Base-by-base conservation (phyloP, 202 grass and related monocot genomes). In the Schoenoplectus tabernaemontani region DNA sequence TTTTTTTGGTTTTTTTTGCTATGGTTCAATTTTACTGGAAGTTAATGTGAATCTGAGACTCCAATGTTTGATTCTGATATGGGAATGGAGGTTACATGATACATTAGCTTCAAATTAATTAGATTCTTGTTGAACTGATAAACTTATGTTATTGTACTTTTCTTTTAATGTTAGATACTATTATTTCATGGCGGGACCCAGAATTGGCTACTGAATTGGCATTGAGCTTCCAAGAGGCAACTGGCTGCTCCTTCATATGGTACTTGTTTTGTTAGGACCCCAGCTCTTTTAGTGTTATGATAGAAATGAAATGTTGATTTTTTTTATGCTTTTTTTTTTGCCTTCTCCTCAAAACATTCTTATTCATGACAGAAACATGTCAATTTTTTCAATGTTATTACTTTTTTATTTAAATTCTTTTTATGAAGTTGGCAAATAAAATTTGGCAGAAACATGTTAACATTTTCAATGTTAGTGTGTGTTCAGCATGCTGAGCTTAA, bases 121-220 rank as follows among this genome's bases (percentile, higher is more conserved):
- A 8, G 36, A 67, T 16, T 5, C 8, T 22, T 67, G 64, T 41
- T 10, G 33, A 67, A 67, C 37, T 42, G 15, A 42, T 66, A 39
- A 19, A 46, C 50, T 76, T 28, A 66, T n/a, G n/a, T 24, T 81
- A 81, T 69, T 41, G 3, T 56, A 66, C 26, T 85, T 85, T 71
- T 67, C 34, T 64, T 64, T 54, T 68, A 59, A 58, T 78, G 80
- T 24, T 83, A 97, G 93, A 87, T 87, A 93, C 81, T 41, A 89
- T 89, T 56, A 93, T 97, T 72, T 97, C 90, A 59, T 93, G 87
- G 88, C 86, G 85, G 57, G 88, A 97, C 82, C 88, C 90, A 83
- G 88, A 91, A 83, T 77, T 74, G 53, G 75, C 83, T 75, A 69
- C 88, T 48, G 88, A 97, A 58, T 85, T 93, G 67, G 88, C 83